phyloP scores from a whole-genome alignment of 352 stramenopile species.

The Globisporangium paddicum region DNA sequence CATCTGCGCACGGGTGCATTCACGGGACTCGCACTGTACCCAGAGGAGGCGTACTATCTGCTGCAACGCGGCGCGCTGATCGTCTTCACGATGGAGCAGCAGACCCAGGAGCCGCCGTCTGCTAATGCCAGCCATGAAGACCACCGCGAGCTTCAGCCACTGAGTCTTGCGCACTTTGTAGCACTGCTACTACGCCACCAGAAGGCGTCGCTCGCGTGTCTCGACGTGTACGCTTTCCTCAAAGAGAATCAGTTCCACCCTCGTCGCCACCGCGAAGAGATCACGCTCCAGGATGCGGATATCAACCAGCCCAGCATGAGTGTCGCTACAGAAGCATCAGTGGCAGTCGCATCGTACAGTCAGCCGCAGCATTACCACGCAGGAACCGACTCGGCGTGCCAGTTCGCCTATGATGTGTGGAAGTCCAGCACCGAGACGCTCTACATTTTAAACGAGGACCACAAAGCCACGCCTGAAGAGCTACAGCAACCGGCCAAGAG shows the following conservation, averaged over 20 bases:
- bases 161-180: constrained; percentile 24
- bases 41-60: constrained; percentile 69
- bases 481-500: neutral
- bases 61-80: constrained; percentile 42
- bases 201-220: constrained; percentile 30
- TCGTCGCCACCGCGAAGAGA: constrained; percentile 22
- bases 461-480: neutral
- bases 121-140: neutral
- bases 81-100: constrained; percentile 28
- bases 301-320: neutral
- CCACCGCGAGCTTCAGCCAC: neutral
- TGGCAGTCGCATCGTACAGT: neutral
- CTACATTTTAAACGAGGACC: constrained; percentile 11
- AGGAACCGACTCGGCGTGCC: constrained; percentile 1
- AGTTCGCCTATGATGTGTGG: constrained; percentile 57
- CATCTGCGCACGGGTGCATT: constrained; percentile 32
- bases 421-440: constrained; percentile 30
- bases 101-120: neutral
- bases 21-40: constrained; percentile 58
- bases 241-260: constrained; percentile 68
- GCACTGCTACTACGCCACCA: constrained; percentile 22
- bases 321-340: neutral
- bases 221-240: constrained; percentile 55
- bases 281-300: neutral
- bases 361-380: constrained; percentile 19